Percentiles rank a stretch among this genome's conserved stretches.
These are phyloP conservation scores for Thermoascus crustaceus DNA, from an alignment of 2,329 filamentous ascomycete genomes.

Conservation along the genomic window DNA sequence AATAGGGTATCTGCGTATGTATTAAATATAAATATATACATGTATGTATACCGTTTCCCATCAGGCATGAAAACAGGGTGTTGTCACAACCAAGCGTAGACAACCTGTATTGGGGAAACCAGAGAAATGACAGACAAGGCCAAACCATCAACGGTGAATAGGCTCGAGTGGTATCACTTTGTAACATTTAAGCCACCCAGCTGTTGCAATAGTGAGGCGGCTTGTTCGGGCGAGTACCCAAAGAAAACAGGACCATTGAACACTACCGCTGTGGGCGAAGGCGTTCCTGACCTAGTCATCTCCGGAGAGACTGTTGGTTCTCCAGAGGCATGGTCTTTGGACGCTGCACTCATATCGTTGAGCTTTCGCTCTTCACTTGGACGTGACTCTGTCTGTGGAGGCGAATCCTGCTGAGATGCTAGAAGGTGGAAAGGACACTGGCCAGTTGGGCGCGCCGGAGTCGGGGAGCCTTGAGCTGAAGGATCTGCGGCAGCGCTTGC, in stretches of 20 bases:
- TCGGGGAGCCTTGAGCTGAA: slow-evolving; percentile 9
- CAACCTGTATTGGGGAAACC: too few species aligned
- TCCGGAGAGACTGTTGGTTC: slow-evolving; percentile 6
- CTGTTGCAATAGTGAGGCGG: slow-evolving; percentile 64
- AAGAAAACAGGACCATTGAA: slow-evolving; percentile 94
- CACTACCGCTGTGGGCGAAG: slow-evolving; percentile 57
- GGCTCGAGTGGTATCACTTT: too few species aligned
- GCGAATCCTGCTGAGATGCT: slow-evolving; percentile 11
- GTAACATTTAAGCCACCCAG: slow-evolving; percentile 21
- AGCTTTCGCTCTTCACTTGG: background rate
- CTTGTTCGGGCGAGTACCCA: slow-evolving; percentile 77
- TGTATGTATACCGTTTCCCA: too few species aligned
- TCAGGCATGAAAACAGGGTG: too few species aligned
- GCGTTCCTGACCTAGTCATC: slow-evolving; percentile 13
- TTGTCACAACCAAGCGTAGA: too few species aligned
- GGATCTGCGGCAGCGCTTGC: slow-evolving; percentile 10
- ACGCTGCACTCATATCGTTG: background rate
- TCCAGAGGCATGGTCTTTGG: slow-evolving; percentile 2
- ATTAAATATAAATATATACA: too few species aligned
- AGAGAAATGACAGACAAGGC: too few species aligned
- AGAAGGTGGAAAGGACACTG: slow-evolving; percentile 30
- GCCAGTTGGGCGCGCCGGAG: slow-evolving; percentile 15
- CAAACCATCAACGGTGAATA: too few species aligned
- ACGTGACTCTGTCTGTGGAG: background rate
- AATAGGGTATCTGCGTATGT: too few species aligned